phyloP scores from a whole-genome alignment of 805 yeast genomes.

The Zygosaccharomyces kombuchaensis region DNA sequence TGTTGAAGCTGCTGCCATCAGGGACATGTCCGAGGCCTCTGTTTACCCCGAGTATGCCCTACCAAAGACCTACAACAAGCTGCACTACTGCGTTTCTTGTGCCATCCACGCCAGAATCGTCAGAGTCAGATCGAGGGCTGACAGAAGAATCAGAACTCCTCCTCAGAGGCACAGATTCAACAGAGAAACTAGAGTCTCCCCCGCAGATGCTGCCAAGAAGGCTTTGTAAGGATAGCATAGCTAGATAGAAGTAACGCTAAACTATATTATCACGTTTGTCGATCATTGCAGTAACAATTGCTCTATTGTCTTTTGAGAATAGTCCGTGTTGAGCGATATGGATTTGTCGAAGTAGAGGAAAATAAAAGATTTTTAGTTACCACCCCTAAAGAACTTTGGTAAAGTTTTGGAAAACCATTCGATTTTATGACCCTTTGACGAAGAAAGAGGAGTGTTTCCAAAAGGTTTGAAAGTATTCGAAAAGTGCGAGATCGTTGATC shows the following conservation, averaged over 20 bases:
- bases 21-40: conserved; percentile 99
- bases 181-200: conserved; percentile 93
- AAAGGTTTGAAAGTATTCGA: not conserved
- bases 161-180: conserved; percentile 99
- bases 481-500: not conserved
- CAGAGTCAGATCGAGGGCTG: conserved; percentile 98
- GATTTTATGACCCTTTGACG: not conserved
- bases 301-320: not conserved
- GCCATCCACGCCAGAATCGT: conserved; percentile 99
- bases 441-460: not conserved
- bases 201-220: conserved; percentile 96
- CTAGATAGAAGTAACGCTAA: conserved; percentile 5
- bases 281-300: not conserved
- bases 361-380: conserved; percentile 5
- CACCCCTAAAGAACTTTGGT: conserved; percentile 6
- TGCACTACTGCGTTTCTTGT: conserved; percentile 99
- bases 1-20: conserved; percentile 99
- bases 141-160: conserved; percentile 98
- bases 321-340: conserved; percentile 1
- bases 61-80: conserved; percentile 99
- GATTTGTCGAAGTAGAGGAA: conserved; percentile 1
- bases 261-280: not conserved
- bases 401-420: not conserved
- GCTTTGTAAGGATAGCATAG: conserved; percentile 46
- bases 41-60: conserved; percentile 98